Evolutionary conservation across 257 asterid species (phyloP), one percentile per base, ranked within the genome.

Genomic region (Hygrophila difformis): DNA sequence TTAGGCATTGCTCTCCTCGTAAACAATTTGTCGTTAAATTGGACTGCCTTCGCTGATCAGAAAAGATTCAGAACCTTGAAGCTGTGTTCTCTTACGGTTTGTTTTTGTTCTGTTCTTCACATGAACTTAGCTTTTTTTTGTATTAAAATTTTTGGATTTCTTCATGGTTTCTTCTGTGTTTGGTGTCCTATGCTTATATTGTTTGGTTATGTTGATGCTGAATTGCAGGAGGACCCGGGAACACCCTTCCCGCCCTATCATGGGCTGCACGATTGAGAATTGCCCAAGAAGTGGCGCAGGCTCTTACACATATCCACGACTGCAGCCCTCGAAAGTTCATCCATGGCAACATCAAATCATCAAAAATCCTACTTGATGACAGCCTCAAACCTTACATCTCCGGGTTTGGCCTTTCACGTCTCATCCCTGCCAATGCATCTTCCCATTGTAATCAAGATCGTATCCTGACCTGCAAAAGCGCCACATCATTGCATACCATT

Each of bases 361-460:
- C 96, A 0, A 86, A 91, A 54, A 57, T 91, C 74, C 87, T 91
- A 53, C 93, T 91, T 1, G 87, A 86, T 19, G 85, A 79, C 18
- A 82, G 79, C 59, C 75, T 91, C n/a, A 78, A 70, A 38, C 92
- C 96, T 0, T 74, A 70, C 56, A 60, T 91, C 20, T 79, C 95
- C 0, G 95, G 96, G 1, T 86, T 86, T 28, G 99, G 96, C 14
- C 68, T 85, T 11, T 61, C 68, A 24, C 96, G 96, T 1, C 84
- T 91, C 17, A 62, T 51, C 0, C 74, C 77, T 18, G 10, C 63
- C 10, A 61, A 53, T 38, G 47, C 69, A 29, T 47, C 78, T 50
- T 53, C 70, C 19, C 59, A 53, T 18, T 62, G 57, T 2, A 57
- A 24, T 62, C 81, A 61, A 35, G 21, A 36, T 24, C 18, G 36